Conservation (phyloP, 2,329 filamentous ascomycete species). For the Penicillium freii region DNA sequence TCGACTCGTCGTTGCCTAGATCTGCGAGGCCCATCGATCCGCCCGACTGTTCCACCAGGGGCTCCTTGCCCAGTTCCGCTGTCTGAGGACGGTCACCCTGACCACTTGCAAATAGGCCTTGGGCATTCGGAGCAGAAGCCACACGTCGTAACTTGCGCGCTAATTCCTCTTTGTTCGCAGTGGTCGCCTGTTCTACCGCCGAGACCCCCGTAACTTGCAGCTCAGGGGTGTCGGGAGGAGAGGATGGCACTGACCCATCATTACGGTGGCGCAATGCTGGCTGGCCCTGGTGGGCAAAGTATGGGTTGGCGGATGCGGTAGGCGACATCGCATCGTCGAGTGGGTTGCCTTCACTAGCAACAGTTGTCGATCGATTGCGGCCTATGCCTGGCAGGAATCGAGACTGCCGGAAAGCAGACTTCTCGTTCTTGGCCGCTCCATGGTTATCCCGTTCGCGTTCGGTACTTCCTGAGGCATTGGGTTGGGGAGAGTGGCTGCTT, state of each 20-base stretch:
- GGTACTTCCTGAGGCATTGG: slow-evolving; percentile 23
- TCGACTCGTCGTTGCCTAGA: slow-evolving; percentile 32
- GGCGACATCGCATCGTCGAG: slow-evolving; percentile 87
- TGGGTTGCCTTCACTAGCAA: slow-evolving; percentile 87
- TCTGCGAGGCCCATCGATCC: slow-evolving; percentile 56
- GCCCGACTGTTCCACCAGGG: slow-evolving; percentile 59
- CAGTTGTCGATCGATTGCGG: slow-evolving; percentile 83
- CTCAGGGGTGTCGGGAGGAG: slow-evolving; percentile 84
- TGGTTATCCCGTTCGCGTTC: slow-evolving; percentile 42
- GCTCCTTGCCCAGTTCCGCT: slow-evolving; percentile 82
- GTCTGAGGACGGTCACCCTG: slow-evolving; percentile 73
- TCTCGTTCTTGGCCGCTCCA: slow-evolving; percentile 58
- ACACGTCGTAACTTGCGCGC: slow-evolving; percentile 90
- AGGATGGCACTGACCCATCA: slow-evolving; percentile 86
- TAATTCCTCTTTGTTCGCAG: slow-evolving; percentile 86
- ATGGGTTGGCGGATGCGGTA: slow-evolving; percentile 91
- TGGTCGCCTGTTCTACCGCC: slow-evolving; percentile 65
- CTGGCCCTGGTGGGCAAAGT: slow-evolving; percentile 94
- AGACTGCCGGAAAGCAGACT: slow-evolving; percentile 74
- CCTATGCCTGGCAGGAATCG: slow-evolving; percentile 85
- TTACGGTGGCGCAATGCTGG: slow-evolving; percentile 93
- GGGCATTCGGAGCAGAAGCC: slow-evolving; percentile 93
- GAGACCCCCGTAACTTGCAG: slow-evolving; percentile 70
- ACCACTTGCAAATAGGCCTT: slow-evolving; percentile 74
- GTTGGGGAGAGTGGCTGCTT: slow-evolving; percentile 46